phyloP scores from a whole-genome alignment of 306 rosid genomes.

The Begonia fuchsioides region DNA sequence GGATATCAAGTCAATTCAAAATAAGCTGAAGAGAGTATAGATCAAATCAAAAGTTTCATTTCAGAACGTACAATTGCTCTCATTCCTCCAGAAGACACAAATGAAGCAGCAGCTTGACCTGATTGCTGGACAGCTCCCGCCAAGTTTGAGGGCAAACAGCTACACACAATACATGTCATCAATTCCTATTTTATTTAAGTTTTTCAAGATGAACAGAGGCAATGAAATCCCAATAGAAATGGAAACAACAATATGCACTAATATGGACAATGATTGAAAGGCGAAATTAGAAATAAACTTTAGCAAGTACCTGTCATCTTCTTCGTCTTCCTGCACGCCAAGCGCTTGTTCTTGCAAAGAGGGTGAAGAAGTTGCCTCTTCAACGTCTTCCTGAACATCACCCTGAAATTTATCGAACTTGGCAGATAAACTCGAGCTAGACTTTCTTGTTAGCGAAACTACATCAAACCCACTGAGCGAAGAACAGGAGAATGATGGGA shows the following conservation, averaged over 20 bases:
- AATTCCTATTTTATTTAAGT: conserved; percentile 8
- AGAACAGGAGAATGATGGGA: conserved; percentile 31
- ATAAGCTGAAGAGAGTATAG: too few species aligned
- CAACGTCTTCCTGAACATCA: conserved; percentile 17
- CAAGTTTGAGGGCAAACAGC: conserved; percentile 91
- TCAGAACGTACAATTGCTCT: conserved; percentile 66
- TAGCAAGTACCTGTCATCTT: conserved; percentile 63
- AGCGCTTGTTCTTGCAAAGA: conserved; percentile 14
- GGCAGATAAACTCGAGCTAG: conserved; percentile 34
- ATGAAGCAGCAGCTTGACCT: conserved; percentile 50
- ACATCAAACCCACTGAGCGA: conserved; percentile 16
- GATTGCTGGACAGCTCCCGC: conserved; percentile 91
- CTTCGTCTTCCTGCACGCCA: conserved; percentile 19
- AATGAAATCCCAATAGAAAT: too few species aligned
- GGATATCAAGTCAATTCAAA: too few species aligned
- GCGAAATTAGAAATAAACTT: not conserved
- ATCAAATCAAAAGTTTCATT: conserved; percentile 2
- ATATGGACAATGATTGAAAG: too few species aligned
- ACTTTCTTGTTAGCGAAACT: conserved; percentile 14
- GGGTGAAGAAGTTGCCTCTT: conserved; percentile 19
- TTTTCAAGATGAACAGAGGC: not conserved
- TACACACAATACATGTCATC: conserved; percentile 19
- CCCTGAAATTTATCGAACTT: conserved; percentile 81
- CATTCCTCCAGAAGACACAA: conserved; percentile 79
- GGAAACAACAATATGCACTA: too few species aligned